Evolutionary conservation across 192 early-diverging fungal species (phyloP).

Genomic region (Funneliformis mosseae): DNA sequence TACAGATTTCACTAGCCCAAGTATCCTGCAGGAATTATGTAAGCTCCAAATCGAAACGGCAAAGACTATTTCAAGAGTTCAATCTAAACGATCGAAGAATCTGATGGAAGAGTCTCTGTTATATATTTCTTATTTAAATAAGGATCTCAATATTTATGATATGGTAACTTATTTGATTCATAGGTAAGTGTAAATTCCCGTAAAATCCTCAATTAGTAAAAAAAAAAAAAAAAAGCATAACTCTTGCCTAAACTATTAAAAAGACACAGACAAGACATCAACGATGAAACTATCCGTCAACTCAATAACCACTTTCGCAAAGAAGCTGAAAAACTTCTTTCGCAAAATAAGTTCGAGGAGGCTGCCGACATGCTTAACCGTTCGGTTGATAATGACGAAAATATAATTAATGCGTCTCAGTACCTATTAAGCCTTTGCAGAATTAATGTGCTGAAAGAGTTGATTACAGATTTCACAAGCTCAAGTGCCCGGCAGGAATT

Average conservation of each 20-base stretch:
- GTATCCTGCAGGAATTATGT: neutral
- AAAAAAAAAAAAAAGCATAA: too few species aligned
- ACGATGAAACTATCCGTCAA: too few species aligned
- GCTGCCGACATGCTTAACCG: slow-evolving; percentile 3
- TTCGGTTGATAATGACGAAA: neutral
- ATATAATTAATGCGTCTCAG: neutral
- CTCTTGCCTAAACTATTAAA: too few species aligned
- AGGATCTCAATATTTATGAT: neutral
- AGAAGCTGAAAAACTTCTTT: neutral
- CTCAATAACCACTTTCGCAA: neutral
- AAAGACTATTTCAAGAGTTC: neutral
- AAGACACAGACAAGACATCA: too few species aligned
- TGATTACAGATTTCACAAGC: neutral
- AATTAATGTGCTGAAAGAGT: neutral
- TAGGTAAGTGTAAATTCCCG: too few species aligned
- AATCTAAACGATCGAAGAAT: neutral
- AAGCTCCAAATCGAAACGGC: neutral
- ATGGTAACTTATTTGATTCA: too few species aligned
- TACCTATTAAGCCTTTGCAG: neutral
- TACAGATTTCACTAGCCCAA: neutral
- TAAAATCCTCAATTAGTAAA: too few species aligned
- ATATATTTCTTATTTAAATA: slow-evolving; percentile 5
- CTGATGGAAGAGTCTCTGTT: neutral
- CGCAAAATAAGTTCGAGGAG: neutral
- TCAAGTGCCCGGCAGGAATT: neutral